Conservation (phyloP, 192 early-diverging fungal genomes). For the Funneliformis geosporum region DNA sequence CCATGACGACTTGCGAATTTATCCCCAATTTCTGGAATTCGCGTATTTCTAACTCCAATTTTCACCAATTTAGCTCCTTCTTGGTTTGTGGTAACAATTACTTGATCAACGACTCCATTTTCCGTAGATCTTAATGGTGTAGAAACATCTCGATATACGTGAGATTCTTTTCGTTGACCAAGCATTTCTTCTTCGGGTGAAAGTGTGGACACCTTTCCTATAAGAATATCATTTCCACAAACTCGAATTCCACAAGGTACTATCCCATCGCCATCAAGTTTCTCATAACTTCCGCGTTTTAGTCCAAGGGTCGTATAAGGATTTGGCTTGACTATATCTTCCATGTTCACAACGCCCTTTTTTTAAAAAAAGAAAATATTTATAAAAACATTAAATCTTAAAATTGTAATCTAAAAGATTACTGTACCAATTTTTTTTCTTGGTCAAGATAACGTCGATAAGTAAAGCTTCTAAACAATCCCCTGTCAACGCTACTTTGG, state of each 20-base stretch:
- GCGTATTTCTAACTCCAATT: conserved; percentile 91
- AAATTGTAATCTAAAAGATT: background rate
- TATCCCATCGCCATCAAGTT: conserved; percentile 94
- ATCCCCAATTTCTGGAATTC: conserved; percentile 99
- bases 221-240: conserved; percentile 96
- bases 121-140: conserved; percentile 92
- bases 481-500: conserved; percentile 95
- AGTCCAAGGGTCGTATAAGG: conserved; percentile 85
- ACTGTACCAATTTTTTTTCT: conserved; percentile 77
- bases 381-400: background rate
- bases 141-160: conserved; percentile 94
- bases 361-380: background rate
- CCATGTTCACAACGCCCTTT: conserved; percentile 66
- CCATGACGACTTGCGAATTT: conserved; percentile 99
- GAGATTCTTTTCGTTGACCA: conserved; percentile 84
- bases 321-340: conserved; percentile 92
- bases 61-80: conserved; percentile 96
- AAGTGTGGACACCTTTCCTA: conserved; percentile 94
- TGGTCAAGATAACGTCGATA: conserved; percentile 94
- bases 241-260: conserved; percentile 93
- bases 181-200: conserved; percentile 84
- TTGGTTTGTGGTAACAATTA: conserved; percentile 91
- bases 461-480: conserved; percentile 95
- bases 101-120: conserved; percentile 94
- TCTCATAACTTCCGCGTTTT: conserved; percentile 92